These are phyloP conservation scores for Claviceps paspali DNA, from an alignment of 2,329 filamentous ascomycete species.

Conservation along the genomic window DNA sequence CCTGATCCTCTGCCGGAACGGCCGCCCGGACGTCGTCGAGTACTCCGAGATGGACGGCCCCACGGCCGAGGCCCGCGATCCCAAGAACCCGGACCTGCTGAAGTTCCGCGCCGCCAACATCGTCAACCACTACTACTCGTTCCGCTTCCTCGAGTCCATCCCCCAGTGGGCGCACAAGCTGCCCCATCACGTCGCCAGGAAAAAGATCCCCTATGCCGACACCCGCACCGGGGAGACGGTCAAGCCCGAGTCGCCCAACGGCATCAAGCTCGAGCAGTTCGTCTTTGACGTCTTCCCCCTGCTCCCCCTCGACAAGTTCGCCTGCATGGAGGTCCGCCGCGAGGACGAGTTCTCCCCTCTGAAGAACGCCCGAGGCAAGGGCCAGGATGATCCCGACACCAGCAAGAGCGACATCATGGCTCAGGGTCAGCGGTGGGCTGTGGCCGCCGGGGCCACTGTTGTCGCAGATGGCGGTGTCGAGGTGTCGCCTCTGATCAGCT, in stretches of 20 bases:
- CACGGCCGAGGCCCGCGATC: constrained; percentile 78
- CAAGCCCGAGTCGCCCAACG: constrained; percentile 90
- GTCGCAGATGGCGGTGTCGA: constrained; percentile 62
- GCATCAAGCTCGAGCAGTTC: constrained; percentile 98
- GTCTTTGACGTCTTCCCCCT: constrained; percentile 97
- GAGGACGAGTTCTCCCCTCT: constrained; percentile 97
- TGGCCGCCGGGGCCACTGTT: constrained; percentile 63
- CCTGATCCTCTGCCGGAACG: constrained; percentile 86
- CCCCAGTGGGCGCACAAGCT: constrained; percentile 73
- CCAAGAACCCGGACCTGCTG: constrained; percentile 64
- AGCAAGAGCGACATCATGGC: constrained; percentile 80
- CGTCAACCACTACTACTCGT: constrained; percentile 99
- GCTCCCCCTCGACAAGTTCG: constrained; percentile 74
- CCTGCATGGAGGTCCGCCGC: constrained; percentile 86
- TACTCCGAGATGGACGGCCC: constrained; percentile 91
- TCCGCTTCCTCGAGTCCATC: constrained; percentile 80
- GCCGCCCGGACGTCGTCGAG: constrained; percentile 92
- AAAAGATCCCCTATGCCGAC: constrained; percentile 91
- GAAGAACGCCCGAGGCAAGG: constrained; percentile 76
- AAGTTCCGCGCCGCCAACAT: constrained; percentile 98
- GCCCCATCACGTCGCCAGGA: constrained; percentile 88
- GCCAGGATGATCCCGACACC: constrained; percentile 87
- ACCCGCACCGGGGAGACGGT: constrained; percentile 60
- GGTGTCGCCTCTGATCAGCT: constrained; percentile 85
- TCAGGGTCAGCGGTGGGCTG: constrained; percentile 76